Evolutionary conservation across 2,329 filamentous ascomycete species (phyloP).

Genomic region (Neocatenulostroma microsporum): DNA sequence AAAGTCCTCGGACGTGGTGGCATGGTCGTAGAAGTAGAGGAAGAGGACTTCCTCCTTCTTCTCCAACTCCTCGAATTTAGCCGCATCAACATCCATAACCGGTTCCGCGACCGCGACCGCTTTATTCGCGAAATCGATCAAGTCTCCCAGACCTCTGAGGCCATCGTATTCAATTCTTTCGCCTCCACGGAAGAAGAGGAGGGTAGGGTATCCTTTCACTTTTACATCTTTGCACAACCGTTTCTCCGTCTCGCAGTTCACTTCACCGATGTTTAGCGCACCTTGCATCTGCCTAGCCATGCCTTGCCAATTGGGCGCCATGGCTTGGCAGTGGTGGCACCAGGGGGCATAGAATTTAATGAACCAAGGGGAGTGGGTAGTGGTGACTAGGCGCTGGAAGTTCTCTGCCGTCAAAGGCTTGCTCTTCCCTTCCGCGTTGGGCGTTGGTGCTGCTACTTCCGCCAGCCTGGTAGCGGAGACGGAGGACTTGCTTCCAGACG

Average conservation of each 20-base stretch:
- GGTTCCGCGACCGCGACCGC: slow-evolving; percentile 70
- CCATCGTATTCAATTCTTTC: slow-evolving; percentile 92
- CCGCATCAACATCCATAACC: slow-evolving; percentile 71
- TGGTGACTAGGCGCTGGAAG: slow-evolving; percentile 79
- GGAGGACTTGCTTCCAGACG: slow-evolving; percentile 35
- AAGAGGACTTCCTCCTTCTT: slow-evolving; percentile 94
- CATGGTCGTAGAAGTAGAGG: slow-evolving; percentile 94
- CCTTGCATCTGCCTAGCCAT: slow-evolving; percentile 87
- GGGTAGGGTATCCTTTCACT: slow-evolving; percentile 74
- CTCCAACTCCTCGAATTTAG: slow-evolving; percentile 71
- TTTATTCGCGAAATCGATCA: slow-evolving; percentile 78
- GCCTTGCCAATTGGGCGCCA: slow-evolving; percentile 83
- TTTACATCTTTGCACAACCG: slow-evolving; percentile 87
- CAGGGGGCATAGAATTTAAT: slow-evolving; percentile 98
- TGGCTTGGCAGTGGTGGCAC: slow-evolving; percentile 91
- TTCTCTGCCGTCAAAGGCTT: slow-evolving; percentile 70
- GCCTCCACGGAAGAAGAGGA: slow-evolving; percentile 85
- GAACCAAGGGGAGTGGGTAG: slow-evolving; percentile 89
- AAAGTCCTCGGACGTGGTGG: slow-evolving; percentile 89
- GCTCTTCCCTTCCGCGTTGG: slow-evolving; percentile 70
- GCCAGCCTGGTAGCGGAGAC: slow-evolving; percentile 40
- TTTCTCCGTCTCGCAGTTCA: slow-evolving; percentile 83
- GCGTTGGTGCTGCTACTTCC: slow-evolving; percentile 41
- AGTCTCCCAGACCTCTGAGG: slow-evolving; percentile 82
- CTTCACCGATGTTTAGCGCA: slow-evolving; percentile 84